Conservation (phyloP, 305 asterid genomes). For the Ilex paraguariensis region DNA sequence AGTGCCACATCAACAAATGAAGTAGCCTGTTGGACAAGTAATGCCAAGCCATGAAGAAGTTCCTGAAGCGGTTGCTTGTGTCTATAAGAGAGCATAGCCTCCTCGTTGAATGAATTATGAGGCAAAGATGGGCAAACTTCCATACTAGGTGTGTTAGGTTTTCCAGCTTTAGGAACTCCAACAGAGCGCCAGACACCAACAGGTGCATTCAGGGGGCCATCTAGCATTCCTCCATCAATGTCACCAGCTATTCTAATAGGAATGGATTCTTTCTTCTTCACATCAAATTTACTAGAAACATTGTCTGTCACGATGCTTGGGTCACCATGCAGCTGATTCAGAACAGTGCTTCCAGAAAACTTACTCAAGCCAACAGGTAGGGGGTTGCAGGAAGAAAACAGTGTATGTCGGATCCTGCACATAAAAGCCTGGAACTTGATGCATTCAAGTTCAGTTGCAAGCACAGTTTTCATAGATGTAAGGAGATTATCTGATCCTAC, state of each 20-base stretch:
- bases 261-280: slow-evolving; percentile 78
- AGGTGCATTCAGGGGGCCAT: slow-evolving; percentile 78
- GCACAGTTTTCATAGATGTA: slow-evolving; percentile 60
- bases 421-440: slow-evolving; percentile 86
- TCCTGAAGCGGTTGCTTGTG: slow-evolving; percentile 94
- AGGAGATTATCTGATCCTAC: slow-evolving; percentile 47
- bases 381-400: slow-evolving; percentile 47
- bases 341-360: slow-evolving; percentile 46
- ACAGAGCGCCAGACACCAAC: slow-evolving; percentile 99
- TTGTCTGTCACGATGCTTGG: slow-evolving; percentile 60
- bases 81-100: slow-evolving; percentile 89
- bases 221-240: slow-evolving; percentile 73
- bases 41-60: slow-evolving; percentile 89
- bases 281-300: slow-evolving; percentile 60
- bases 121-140: slow-evolving; percentile 65
- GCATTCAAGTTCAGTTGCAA: slow-evolving; percentile 92
- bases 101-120: slow-evolving; percentile 85
- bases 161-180: slow-evolving; percentile 66
- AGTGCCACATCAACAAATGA: slow-evolving; percentile 95
- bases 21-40: slow-evolving; percentile 97
- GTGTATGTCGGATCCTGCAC: slow-evolving; percentile 87
- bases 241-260: slow-evolving; percentile 97
- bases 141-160: slow-evolving; percentile 56
- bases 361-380: slow-evolving; percentile 55
- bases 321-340: slow-evolving; percentile 59